Base-by-base conservation (phyloP, 1,284 basidiomycete species). In the Microbotryomycetes sp. region DNA sequence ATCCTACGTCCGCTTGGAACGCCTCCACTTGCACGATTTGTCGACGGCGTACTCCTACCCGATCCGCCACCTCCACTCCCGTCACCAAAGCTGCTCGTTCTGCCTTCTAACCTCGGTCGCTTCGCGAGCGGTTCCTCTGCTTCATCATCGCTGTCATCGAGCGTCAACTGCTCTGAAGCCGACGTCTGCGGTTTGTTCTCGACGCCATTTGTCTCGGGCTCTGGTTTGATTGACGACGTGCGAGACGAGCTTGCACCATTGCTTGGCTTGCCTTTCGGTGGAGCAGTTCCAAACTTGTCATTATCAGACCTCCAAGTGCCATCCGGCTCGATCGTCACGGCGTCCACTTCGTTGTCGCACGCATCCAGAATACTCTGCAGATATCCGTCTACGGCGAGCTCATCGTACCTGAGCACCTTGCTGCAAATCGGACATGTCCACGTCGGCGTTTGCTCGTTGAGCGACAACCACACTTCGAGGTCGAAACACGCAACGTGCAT, bases 391-490 rank as follows among this genome's bases (percentile, higher is more conserved):
- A 96, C 82, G 53, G 94, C 86, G 30, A 99, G 77, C 61, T 97
- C 89, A 45, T 88, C 86, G 13, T 84, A 79, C 65, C 86, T 83
- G 58, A 98, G 76, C 30, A 80, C 78, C 71, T 84, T 86, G 74
- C 89, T 89, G 76, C 96, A 98, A 45, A 92, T 86, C n/a, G 96
- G 94, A 75, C 96, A 98, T 45, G 87, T 76, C 88, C 91, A 99
- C 30, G 91, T 92, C 0, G 96, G 96, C 5, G 93, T 94, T 76
- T 91, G 88, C 71, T 94, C 89, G 83, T 97, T 98, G 73, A 96
- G 85, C 24, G 87, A 87, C 71, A 88, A 91, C 90, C 93, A 98
- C 54, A 88, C 91, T 23, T 82, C 81, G 0, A 93, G 92, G 75
- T 98, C 96, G 74, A 98, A 99, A 76, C 96, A 99, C 72, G 96